Evolutionary conservation across 2,329 filamentous ascomycete genomes (phyloP).

Genomic region (Geosmithia morbida): DNA sequence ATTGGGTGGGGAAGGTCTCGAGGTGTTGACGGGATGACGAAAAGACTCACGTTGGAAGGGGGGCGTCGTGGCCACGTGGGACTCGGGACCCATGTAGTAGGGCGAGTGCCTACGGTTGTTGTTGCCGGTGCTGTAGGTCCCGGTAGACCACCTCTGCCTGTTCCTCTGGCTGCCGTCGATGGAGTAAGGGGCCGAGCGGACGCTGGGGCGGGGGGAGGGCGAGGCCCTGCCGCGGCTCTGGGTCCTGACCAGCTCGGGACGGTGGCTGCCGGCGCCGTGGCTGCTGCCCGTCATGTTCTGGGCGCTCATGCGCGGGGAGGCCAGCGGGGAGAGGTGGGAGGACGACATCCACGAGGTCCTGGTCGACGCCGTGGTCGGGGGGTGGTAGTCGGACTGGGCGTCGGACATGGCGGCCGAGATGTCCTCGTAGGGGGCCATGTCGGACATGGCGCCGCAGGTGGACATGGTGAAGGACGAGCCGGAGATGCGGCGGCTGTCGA

Average conservation of each 20-base stretch:
- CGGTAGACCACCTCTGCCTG: constrained; percentile 67
- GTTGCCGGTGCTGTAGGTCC: constrained; percentile 47
- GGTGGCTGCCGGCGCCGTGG: constrained; percentile 25
- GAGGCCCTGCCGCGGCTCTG: constrained; percentile 58
- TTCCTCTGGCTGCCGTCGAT: constrained; percentile 46
- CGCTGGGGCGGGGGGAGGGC: constrained; percentile 53
- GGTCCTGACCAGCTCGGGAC: constrained; percentile 45
- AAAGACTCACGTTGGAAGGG: not conserved
- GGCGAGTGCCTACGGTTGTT: constrained; percentile 41
- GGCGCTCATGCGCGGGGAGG: constrained; percentile 51
- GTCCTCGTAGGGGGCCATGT: constrained; percentile 60
- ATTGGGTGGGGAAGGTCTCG: no score
- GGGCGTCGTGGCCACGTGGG: constrained; percentile 24
- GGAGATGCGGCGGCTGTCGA: constrained; percentile 49
- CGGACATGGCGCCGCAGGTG: constrained; percentile 47
- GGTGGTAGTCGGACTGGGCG: constrained; percentile 52
- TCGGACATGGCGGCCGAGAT: constrained; percentile 53
- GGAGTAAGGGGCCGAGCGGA: constrained; percentile 57
- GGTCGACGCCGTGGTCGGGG: constrained; percentile 47
- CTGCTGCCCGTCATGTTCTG: no score
- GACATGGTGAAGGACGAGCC: constrained; percentile 64
- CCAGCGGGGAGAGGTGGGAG: constrained; percentile 57
- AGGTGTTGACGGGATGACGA: constrained; percentile 17
- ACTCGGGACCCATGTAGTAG: constrained; percentile 46
- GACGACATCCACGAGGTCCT: constrained; percentile 57